Conservation (phyloP, 2,329 filamentous ascomycete species). For the Trichoderma koningiopsis region DNA sequence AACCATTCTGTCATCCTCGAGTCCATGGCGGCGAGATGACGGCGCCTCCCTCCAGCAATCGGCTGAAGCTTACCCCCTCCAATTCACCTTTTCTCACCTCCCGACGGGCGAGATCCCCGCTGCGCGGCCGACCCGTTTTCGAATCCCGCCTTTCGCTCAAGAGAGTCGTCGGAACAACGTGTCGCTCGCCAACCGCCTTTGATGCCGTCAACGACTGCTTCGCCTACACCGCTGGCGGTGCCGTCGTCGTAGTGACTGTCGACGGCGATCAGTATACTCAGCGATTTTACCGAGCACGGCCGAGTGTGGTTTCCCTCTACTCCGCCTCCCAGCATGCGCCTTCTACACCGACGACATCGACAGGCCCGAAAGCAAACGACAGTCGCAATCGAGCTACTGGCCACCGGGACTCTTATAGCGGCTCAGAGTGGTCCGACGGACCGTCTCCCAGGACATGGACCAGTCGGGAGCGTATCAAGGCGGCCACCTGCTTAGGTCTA, state of each 20-base stretch:
- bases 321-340: slow-evolving; percentile 55
- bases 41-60: slow-evolving; percentile 58
- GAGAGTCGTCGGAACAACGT: slow-evolving; percentile 89
- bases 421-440: slow-evolving; percentile 63
- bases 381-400: slow-evolving; percentile 58
- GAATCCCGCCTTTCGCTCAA: slow-evolving; percentile 71
- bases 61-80: slow-evolving; percentile 72
- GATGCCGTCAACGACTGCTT: slow-evolving; percentile 78
- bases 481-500: slow-evolving; percentile 85
- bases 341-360: slow-evolving; percentile 48
- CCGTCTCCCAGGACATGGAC: slow-evolving; percentile 74
- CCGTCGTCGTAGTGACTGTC: slow-evolving; percentile 85
- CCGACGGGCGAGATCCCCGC: slow-evolving; percentile 65
- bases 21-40: slow-evolving; percentile 62
- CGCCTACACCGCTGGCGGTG: slow-evolving; percentile 89
- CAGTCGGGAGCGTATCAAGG: slow-evolving; percentile 89
- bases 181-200: slow-evolving; percentile 80
- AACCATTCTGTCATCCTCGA: neutral
- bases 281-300: slow-evolving; percentile 87
- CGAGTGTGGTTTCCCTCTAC: slow-evolving; percentile 70
- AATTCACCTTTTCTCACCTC: slow-evolving; percentile 70
- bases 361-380: slow-evolving; percentile 64
- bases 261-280: slow-evolving; percentile 70
- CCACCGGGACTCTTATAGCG: slow-evolving; percentile 52
- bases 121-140: slow-evolving; percentile 50